Evolutionary conservation across 164 flowering plant species (phyloP), one percentile per base, ranked within the genome.

Genomic region (Vitis amurensis): DNA sequence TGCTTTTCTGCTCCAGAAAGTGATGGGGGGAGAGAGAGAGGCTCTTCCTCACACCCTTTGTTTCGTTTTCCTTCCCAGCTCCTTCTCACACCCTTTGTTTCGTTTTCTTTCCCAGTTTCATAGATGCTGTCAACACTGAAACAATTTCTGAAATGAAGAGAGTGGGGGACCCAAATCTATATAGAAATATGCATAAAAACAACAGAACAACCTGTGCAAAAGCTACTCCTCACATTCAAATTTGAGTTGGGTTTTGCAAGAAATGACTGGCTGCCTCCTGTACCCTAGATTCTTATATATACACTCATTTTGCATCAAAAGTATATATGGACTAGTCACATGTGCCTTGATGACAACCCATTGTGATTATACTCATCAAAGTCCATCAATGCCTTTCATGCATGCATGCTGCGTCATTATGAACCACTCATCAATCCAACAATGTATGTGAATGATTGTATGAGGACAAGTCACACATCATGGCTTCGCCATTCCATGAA

Each of bases 151-250:
- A 52, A 58, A 55, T 14, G 55, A 68, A 68, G 71, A 59, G 74
- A 37, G 55, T 64, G 63, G 67, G 86, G 89, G 86, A 71, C 88
- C 87, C 86, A 81, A 82, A 85, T 82, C 79, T 79, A 72, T 69
- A 80, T 75, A 71, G 72, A 84, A 75, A 66, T 76, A 68, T 73
- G 87, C 77, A 86, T 79, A 78, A 71, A 79, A 82, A 87, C 88
- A 85, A 84, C 73, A 72, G 51, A 67, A 67, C 76, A 74, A 80
- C 83, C 88, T 76, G 86, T 76, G 67, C 63, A 77, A 84, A 77
- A 78, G 81, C 78, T 74, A 75, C 77, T 37, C 75, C 74, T 80
- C 81, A 76, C 64, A 64, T 64, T 71, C 72, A 68, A 66, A 64
- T 51, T 68, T 76, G 64, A 67, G 57, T 69, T 59, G 70, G 63